Evolutionary conservation across 192 early-diverging fungal species (phyloP), one percentile per base, ranked within the genome.

Genomic region (Umbelopsis isabellina): DNA sequence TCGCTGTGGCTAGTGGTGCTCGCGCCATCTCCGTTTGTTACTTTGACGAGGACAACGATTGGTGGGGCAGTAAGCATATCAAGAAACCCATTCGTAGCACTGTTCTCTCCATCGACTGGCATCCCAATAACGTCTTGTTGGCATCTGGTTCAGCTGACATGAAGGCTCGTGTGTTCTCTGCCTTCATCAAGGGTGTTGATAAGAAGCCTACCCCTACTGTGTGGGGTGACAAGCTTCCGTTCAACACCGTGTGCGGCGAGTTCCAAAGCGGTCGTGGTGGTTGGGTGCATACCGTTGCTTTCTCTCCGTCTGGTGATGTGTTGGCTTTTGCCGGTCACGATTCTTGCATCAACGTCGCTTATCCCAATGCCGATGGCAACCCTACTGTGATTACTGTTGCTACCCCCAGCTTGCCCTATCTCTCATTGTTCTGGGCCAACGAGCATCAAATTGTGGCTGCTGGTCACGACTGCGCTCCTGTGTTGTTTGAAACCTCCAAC

Each of bases 1-100:
- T 99, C 88, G 97, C 97, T 1, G 96, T 97, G 3, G 96, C 92
- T 30, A 94, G 92, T 46, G 97, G 97, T 52, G 89, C 97, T 65
- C 88, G 93, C 41, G 88, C 90, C 75, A 94, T 99, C 69, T 87
- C 94, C 0, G 85, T 99, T 66, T 97, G 97, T 76, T 97, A 97
- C 76, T 98, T 95, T 85, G 96, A 95, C 72, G 90, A 93, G 75
- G 95, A 94, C 69, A 93, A 95, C 76, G 91, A 99, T 77, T 99
- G 95, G 96, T 98, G 95, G 97, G 89, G 88, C 53, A 87, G 90
- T 71, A 98, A 96, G 85, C 96, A 98, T 77, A 76, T 98, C 65
- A 96, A 97, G 81, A 95, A 97, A 78, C 94, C 92, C 25, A 93
- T 99, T 74, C 85, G 90, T 46, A 90, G 87, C 72, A 98, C 96